phyloP scores from a whole-genome alignment of 495 filamentous ascomycete species.

The Trichoderma orchidacearum region DNA sequence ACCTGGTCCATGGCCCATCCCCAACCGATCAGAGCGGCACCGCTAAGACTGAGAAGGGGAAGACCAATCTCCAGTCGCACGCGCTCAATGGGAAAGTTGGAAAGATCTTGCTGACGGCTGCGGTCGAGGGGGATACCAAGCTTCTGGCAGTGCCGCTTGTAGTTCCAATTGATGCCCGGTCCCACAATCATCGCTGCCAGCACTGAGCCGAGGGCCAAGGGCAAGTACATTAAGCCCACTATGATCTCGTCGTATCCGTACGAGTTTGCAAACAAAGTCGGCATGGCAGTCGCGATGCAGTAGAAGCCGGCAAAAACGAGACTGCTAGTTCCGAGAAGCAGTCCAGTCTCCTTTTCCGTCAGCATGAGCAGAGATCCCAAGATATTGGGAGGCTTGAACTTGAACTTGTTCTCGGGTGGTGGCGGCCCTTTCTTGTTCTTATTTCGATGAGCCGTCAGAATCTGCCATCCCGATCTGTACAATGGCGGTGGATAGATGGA shows the following conservation, averaged over 20 bases:
- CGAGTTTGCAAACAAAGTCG: slow-evolving; percentile 31
- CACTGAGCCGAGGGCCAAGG: slow-evolving; percentile 46
- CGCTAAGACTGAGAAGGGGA: slow-evolving; percentile 28
- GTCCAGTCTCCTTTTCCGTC: slow-evolving; percentile 43
- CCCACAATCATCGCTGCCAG: slow-evolving; percentile 45
- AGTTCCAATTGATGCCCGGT: slow-evolving; percentile 39
- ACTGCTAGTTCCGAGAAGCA: slow-evolving; percentile 42
- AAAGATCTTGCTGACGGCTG: slow-evolving; percentile 32
- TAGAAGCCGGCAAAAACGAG: slow-evolving; percentile 50
- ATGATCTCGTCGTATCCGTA: slow-evolving; percentile 47
- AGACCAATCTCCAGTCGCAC: slow-evolving; percentile 46
- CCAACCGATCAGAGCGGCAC: slow-evolving; percentile 29
- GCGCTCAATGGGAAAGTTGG: slow-evolving; percentile 48
- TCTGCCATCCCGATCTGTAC: slow-evolving; percentile 24
- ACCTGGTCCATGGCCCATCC: slow-evolving; percentile 41
- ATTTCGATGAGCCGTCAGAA: slow-evolving; percentile 10
- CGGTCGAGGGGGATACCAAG: slow-evolving; percentile 30
- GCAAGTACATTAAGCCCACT: slow-evolving; percentile 44
- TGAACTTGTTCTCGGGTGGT: not conserved
- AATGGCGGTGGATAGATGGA: slow-evolving; percentile 27
- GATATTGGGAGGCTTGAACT: slow-evolving; percentile 35
- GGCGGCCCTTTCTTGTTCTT: not conserved
- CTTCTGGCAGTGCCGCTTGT: slow-evolving; percentile 25
- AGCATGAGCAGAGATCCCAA: slow-evolving; percentile 45
- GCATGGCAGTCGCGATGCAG: slow-evolving; percentile 37